Base-by-base conservation (phyloP, 352 stramenopile genomes). In the Pythium scleroteichum region DNA sequence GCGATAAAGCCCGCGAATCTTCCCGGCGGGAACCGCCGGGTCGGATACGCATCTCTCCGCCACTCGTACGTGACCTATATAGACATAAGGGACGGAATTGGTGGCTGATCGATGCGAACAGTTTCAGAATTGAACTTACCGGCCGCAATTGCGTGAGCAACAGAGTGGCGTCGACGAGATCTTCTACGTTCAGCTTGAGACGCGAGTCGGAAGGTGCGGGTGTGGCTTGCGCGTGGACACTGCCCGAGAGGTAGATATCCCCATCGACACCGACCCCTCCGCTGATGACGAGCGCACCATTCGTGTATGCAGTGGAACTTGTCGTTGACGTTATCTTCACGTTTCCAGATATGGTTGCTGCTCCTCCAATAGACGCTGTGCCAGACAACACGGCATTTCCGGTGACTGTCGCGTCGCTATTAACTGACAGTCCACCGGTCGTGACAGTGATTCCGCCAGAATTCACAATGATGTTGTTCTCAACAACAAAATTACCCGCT, bases 1-100 rank as follows among this genome's bases (percentile, higher is more conserved):
- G 80, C 80, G 13, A 92, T 58, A 59, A 92, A 90, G 0, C 83
- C 83, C 0, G 71, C 45, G 47, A 75, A 75, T 10, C 59, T 53
- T 6, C 77, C 77, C 0, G 38, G 10, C 5, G 74, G 72, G n/a
- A 87, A 79, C 22, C 70, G 54, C n/a, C 73, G 63, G 23, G 45
- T 24, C n/a, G 72, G 72, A 39, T 76, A 79, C 20, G 79, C 71
- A 14, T 82, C 70, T 6, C 66, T 69, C 0, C 72, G 62, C 77
- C 77, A 87, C 38, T 78, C 56, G 50, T 72, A 87, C 29, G 72
- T 75, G 51, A 87, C 77, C 77, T 87, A 54, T 39, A 63, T 24
- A 16, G 16, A 59, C 33, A 56, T 1, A 41, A 57, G 35, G 58
- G 17, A 2, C 7, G 26, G 26, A 14, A 17, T 8, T 16, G 38